Evolutionary conservation across 192 early-diverging fungal species (phyloP), one percentile per base, ranked within the genome.

Genomic region (Haplosporangium gracile): DNA sequence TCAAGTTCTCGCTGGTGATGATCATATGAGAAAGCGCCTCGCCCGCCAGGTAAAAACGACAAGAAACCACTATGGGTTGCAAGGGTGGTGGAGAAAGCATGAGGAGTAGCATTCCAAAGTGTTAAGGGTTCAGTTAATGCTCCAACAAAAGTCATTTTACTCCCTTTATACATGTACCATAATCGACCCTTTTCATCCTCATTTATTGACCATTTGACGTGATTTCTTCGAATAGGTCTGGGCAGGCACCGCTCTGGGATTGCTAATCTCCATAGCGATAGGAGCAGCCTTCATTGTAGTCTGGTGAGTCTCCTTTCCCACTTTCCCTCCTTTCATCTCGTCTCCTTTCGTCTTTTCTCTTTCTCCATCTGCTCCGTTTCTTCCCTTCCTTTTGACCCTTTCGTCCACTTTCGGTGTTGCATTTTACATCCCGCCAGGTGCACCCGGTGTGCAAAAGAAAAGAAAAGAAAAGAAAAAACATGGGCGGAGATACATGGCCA

Each of bases 211-310:
- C 18, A 51, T 51, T 51, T 4, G 18, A 16, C 49, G 5, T 20
- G 15, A 51, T 20, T 51, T 13, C n/a, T 32, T 65, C 49, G 83
- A 78, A 60, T 93, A 96, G 73, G 90, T 97, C 13, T 96, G 96
- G 95, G 72, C 95, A 38, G 96, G 97, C 36, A 90, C 95, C 0
- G 60, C 53, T 2, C 70, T 90, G 32, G 97, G 96, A 11, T 88
- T 97, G 32, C 0, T 88, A 29, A 88, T 96, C 29, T 93, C 92
- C 22, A 79, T 97, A 2, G 85, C 90, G 8, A 93, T 98, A 72
- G 96, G 95, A 74, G 93, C 84, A 18, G 89, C 90, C 39, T 95
- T 98, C 75, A 95, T 98, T 78, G 95, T 83, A 53, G 88, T 97
- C n/a, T 98, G 92, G 83, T 97, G 97, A 78, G 90, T 87, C 18